Evolutionary conservation across 805 yeast species (phyloP).

Genomic region (Schizosaccharomyces japonicus): DNA sequence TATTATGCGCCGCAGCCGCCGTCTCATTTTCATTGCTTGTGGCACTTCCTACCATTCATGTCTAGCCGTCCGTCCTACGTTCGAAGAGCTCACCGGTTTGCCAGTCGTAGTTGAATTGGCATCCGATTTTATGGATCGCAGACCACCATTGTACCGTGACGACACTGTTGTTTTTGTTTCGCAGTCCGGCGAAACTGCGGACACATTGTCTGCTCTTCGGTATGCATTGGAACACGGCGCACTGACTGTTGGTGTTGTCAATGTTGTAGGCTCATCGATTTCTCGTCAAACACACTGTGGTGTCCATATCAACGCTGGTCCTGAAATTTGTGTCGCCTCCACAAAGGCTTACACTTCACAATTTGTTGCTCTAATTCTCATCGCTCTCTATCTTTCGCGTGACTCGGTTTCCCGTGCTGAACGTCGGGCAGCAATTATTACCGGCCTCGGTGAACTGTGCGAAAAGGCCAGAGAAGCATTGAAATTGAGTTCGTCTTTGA

Average conservation of each 20-base stretch:
- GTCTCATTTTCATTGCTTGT: constrained; percentile 95
- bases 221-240: constrained; percentile 95
- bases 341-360: constrained; percentile 98
- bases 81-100: constrained; percentile 87
- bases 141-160: constrained; percentile 92
- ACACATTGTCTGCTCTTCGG: constrained; percentile 79
- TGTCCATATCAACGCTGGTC: constrained; percentile 97
- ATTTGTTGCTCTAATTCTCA: constrained; percentile 87
- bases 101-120: constrained; percentile 86
- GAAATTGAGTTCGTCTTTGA: constrained; percentile 34
- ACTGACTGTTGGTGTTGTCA: constrained; percentile 87
- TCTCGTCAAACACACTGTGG: constrained; percentile 97
- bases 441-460: constrained; percentile 65
- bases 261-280: constrained; percentile 88
- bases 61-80: constrained; percentile 83
- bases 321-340: constrained; percentile 97
- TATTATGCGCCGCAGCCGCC: constrained; percentile 77
- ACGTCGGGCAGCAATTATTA: constrained; percentile 68
- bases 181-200: constrained; percentile 98
- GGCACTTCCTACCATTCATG: constrained; percentile 98
- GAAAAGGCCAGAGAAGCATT: constrained; percentile 51
- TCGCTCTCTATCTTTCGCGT: constrained; percentile 83
- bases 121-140: constrained; percentile 82
- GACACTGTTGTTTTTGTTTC: constrained; percentile 94
- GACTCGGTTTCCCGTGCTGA: constrained; percentile 54